Evolutionary conservation across 345 rosid genomes (phyloP).

Genomic region (Raphanus raphanistrum): DNA sequence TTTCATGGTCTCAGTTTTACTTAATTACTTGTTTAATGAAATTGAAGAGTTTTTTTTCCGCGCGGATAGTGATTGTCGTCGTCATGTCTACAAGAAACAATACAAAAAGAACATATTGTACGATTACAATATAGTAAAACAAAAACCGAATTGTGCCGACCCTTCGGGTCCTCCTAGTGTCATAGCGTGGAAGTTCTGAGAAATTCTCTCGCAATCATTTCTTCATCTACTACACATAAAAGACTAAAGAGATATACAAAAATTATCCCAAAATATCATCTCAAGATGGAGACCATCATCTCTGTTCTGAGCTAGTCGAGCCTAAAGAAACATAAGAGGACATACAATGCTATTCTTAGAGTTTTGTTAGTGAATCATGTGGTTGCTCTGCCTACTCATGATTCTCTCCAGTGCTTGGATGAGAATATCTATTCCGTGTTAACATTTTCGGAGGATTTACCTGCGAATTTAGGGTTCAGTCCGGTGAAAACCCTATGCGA

Average conservation of each 20-base stretch:
- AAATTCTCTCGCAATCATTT: neutral
- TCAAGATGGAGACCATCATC: neutral
- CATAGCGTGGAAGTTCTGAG: neutral
- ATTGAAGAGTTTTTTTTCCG: neutral
- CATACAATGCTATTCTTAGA: neutral
- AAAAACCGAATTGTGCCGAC: too few relatives aligned
- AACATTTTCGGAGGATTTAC: neutral
- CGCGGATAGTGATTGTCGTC: neutral
- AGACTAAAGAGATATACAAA: neutral
- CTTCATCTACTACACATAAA: neutral
- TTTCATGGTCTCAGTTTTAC: neutral
- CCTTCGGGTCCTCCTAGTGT: neutral
- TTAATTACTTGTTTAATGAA: neutral
- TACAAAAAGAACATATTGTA: too few relatives aligned
- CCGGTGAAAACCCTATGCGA: too few relatives aligned
- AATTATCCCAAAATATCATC: neutral
- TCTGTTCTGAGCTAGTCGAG: neutral
- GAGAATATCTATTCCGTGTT: neutral
- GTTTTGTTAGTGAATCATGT: neutral
- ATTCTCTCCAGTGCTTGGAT: constrained; percentile 5
- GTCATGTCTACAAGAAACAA: neutral
- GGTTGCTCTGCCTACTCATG: neutral
- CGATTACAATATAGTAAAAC: too few relatives aligned
- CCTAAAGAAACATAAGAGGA: neutral
- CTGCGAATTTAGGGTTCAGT: too few relatives aligned